Evolutionary conservation across 208 protist species (phyloP), one percentile per base, ranked within the genome.

Genomic region (Phytomonas sp.): DNA sequence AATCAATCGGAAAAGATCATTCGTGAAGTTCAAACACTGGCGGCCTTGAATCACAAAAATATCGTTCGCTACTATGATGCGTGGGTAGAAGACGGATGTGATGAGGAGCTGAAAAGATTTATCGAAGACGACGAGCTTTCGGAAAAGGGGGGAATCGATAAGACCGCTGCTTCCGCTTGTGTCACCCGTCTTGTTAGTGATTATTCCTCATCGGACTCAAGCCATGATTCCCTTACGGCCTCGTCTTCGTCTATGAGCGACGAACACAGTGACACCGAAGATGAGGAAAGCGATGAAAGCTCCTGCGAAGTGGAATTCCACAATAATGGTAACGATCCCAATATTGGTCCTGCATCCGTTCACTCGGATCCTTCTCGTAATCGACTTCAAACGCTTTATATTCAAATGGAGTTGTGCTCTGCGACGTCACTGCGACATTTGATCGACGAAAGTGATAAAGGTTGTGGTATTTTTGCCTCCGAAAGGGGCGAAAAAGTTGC

Each of bases 11-110:
- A 83, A 32, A 87, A 84, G 52, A 78, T 86, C 0, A 63, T 92
- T 62, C 75, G 87, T 31, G 90, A 95, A 60, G 90, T 95, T 42
- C 79, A 91, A 63, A 95, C 85, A 59, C 71, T 95, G 45, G 81
- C 90, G 0, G 70, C 82, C 19, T 76, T 95, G 4, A 91, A 84
- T 69, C 87, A 95, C 74, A 86, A 82, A 63, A 86, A 92, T 69
- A 87, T 95, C 67, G 90, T 95, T 12, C 87, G 90, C 32, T 95
- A 95, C 75, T 95, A 93, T 69, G 86, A 95, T 75, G 90, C 87
- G 29, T 95, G 90, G 88, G 80, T 92, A 14, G 90, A 93, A 60
- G 82, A 87, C 67, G 90, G 89, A n/a, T 91, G 82, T 56, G 83
- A 89, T 56, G 86, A 92, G 49, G 85, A 91, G 10, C 68, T 95